Evolutionary conservation across 805 yeast genomes (phyloP), one percentile per base, ranked within the genome.

Genomic region (Candida dajiaensis): DNA sequence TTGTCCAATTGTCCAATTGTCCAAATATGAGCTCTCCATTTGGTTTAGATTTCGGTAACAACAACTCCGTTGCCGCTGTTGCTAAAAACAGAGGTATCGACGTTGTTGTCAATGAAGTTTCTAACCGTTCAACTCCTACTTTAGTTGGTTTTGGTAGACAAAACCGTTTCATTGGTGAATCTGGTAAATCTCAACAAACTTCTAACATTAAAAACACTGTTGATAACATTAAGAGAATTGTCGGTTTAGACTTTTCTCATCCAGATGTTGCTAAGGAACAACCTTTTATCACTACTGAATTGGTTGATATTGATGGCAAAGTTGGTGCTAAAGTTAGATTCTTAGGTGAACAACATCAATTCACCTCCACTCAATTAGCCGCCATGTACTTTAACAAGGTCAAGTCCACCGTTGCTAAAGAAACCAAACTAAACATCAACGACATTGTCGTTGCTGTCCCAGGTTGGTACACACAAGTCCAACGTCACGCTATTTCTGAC

Each of bases 21-120:
- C 18, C n/a, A 46, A n/a, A 43, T 38, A 89, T 89, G 96, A 86
- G 95, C 71, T 78, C 84, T 66, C 96, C 96, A 72, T 86, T 90
- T 65, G 99, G 99, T 76, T 83, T 94, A 71, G 99, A 94, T 81
- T 85, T 94, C 67, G 99, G 99, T 74, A 89, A 89, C 75, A 78
- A 80, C 77, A 86, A 80, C 77, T 82, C 96, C 54, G 97, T 92
- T 58, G 79, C 92, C 66, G 98, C 95, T 38, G 85, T 95, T 66
- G 99, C 99, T 53, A 85, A 92, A 69, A 94, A 92, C 81, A 84
- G 98, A 76, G 98, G 98, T 66, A 94, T 94, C 66, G 99, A 94
- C 70, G 84, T 94, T 62, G 88, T 94, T 62, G 98, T 94, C 73
- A 94, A 94, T 68, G 99, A 94, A 73, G 98, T 94, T 42, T 90